Percentiles rank a stretch among this genome's conserved stretches.
Evolutionary conservation across 1,284 basidiomycete species (phyloP).

Genomic region (Pseudozyma sp.): DNA sequence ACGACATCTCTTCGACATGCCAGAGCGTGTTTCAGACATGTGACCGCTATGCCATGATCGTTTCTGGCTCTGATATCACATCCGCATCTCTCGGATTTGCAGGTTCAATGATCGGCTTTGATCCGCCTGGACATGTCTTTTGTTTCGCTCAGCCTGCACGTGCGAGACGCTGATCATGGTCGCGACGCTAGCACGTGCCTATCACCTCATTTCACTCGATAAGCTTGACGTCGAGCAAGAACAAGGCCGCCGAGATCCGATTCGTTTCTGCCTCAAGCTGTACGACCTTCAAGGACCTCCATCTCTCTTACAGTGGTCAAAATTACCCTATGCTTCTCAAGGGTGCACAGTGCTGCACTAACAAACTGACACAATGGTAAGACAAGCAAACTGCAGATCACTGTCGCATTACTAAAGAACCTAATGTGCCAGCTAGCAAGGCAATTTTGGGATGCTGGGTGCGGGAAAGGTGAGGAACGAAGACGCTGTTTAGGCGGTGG

Average conservation of each 20-base stretch:
- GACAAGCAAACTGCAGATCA: constrained; percentile 5
- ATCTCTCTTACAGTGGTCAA: neutral
- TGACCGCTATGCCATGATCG: neutral
- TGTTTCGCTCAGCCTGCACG: neutral
- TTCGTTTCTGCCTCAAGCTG: neutral
- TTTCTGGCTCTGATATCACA: neutral
- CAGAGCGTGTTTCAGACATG: constrained; percentile 32
- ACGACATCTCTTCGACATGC: constrained; percentile 13
- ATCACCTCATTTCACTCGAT: neutral
- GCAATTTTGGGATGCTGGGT: constrained; percentile 9
- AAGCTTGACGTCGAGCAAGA: neutral
- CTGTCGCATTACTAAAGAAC: constrained; percentile 17
- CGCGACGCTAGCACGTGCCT: constrained; percentile 17
- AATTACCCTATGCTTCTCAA: neutral
- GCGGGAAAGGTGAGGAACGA: neutral
- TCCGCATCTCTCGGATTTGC: neutral
- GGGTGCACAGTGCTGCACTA: neutral
- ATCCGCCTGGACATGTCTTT: neutral
- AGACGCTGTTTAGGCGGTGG: constrained; percentile 29
- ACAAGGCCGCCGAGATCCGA: constrained; percentile 8
- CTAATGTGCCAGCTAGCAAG: constrained; percentile 9
- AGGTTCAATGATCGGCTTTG: neutral
- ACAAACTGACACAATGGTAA: neutral
- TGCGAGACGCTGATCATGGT: neutral
- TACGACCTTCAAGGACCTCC: neutral